Conservation (phyloP, 495 filamentous ascomycete species). For the Penicillium manginii region DNA sequence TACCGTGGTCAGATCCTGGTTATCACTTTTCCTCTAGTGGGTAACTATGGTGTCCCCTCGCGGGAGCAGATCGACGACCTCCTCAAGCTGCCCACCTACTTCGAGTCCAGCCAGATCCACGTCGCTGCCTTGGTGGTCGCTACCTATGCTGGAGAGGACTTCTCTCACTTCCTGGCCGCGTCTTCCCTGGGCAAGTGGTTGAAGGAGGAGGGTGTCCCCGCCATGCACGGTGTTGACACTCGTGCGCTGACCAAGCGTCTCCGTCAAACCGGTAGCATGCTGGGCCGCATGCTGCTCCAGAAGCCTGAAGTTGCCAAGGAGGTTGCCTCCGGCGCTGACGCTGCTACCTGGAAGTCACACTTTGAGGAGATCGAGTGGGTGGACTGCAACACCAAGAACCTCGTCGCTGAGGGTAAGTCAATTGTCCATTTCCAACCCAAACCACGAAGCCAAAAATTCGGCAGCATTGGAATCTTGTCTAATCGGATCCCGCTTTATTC, state of each 20-base stretch:
- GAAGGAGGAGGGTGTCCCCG: slow-evolving; percentile 93
- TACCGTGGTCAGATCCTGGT: slow-evolving; percentile 92
- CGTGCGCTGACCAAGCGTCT: slow-evolving; percentile 92
- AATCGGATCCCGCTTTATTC: slow-evolving; percentile 4
- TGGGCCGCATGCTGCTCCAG: slow-evolving; percentile 83
- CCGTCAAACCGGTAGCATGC: slow-evolving; percentile 92
- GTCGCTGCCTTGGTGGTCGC: slow-evolving; percentile 88
- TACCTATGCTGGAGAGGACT: slow-evolving; percentile 90
- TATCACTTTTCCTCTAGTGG: slow-evolving; percentile 86
- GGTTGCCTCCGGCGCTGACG: slow-evolving; percentile 44
- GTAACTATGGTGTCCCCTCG: slow-evolving; percentile 94
- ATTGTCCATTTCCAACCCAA: not conserved
- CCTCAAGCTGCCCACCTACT: slow-evolving; percentile 83
- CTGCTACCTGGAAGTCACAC: slow-evolving; percentile 61
- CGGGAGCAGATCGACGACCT: slow-evolving; percentile 79
- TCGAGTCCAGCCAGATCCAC: slow-evolving; percentile 90
- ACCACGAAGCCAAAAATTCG: not conserved
- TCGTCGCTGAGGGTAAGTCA: slow-evolving; percentile 87
- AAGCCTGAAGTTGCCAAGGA: slow-evolving; percentile 55
- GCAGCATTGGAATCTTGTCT: slow-evolving; percentile 1
- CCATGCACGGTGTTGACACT: slow-evolving; percentile 95
- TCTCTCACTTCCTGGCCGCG: slow-evolving; percentile 86
- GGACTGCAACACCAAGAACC: slow-evolving; percentile 88
- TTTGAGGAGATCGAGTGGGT: slow-evolving; percentile 86
- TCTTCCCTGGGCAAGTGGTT: slow-evolving; percentile 94